phyloP scores from a whole-genome alignment of 345 rosid species.

The Lagerstroemia speciosa region DNA sequence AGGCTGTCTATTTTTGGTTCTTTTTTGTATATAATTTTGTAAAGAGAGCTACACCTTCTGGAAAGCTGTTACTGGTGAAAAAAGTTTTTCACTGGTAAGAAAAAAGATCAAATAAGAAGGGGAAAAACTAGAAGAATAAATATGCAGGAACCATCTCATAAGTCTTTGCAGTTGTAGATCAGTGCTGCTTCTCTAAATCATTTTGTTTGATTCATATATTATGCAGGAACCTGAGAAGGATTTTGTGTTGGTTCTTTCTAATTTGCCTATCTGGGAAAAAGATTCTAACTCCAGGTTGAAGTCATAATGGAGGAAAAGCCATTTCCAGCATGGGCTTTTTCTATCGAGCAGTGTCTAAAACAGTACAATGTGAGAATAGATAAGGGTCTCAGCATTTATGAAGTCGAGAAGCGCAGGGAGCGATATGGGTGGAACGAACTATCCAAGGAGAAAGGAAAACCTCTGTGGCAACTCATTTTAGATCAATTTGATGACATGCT shows the following conservation, averaged over 20 bases:
- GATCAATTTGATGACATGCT: slow-evolving; percentile 87
- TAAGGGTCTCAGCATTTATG: slow-evolving; percentile 49
- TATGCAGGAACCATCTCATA: too few relatives aligned
- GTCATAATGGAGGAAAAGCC: slow-evolving; percentile 56
- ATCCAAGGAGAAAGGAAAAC: slow-evolving; percentile 73
- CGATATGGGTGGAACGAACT: slow-evolving; percentile 82
- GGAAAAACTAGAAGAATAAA: too few relatives aligned
- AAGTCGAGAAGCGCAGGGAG: slow-evolving; percentile 57
- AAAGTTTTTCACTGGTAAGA: too few relatives aligned
- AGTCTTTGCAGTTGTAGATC: neutral
- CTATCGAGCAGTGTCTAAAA: slow-evolving; percentile 73
- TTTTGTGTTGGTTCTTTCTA: neutral
- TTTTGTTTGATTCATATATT: neutral
- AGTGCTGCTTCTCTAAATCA: neutral
- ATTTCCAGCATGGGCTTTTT: slow-evolving; percentile 67
- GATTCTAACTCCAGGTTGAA: neutral
- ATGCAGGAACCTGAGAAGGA: neutral
- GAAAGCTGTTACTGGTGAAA: neutral
- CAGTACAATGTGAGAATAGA: slow-evolving; percentile 57
- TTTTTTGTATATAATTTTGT: neutral
- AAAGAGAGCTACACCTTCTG: too few relatives aligned
- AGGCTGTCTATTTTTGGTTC: neutral
- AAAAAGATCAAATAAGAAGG: too few relatives aligned
- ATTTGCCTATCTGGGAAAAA: neutral
- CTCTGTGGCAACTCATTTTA: slow-evolving; percentile 66